Evolutionary conservation across 2,329 filamentous ascomycete genomes (phyloP).

Genomic region (Rhynchosporium agropyri): DNA sequence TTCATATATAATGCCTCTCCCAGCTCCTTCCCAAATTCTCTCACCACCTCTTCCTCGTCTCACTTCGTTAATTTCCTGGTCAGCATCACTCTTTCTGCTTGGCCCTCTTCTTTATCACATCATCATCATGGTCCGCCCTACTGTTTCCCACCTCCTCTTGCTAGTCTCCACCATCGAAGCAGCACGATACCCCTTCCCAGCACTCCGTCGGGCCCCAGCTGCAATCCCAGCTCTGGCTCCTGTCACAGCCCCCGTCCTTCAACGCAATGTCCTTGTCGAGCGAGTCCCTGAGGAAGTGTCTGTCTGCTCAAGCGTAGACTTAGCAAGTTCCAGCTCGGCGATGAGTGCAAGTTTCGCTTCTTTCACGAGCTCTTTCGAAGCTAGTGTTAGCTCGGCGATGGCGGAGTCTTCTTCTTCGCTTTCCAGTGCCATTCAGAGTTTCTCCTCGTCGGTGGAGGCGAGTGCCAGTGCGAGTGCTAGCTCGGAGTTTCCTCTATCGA

Average conservation of each 20-base stretch:
- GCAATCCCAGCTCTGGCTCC: not conserved
- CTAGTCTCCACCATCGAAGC: constrained; percentile 14
- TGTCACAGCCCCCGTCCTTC: not conserved
- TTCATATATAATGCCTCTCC: not conserved
- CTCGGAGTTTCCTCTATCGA: not conserved
- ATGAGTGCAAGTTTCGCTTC: not conserved
- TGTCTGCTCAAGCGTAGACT: constrained; percentile 4
- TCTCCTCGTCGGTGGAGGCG: not conserved
- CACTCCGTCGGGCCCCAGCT: not conserved
- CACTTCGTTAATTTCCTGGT: constrained; percentile 10
- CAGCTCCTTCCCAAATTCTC: not conserved
- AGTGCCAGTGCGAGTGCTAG: not conserved
- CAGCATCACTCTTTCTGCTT: constrained; percentile 25
- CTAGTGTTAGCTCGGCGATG: not conserved
- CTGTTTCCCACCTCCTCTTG: constrained; percentile 3
- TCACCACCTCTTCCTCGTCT: not conserved
- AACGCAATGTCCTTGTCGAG: too few relatives aligned
- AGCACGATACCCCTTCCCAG: not conserved
- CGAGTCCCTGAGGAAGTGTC: not conserved
- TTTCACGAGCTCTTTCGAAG: not conserved
- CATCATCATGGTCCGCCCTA: constrained; percentile 7
- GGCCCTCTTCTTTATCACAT: not conserved
- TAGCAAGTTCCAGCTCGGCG: constrained; percentile 2
- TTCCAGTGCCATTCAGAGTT: not conserved
- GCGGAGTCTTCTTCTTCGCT: constrained; percentile 10